Evolutionary conservation across 176 grass and related monocot species (phyloP), one percentile per base, ranked within the genome.

Genomic region (Eleusine indica): DNA sequence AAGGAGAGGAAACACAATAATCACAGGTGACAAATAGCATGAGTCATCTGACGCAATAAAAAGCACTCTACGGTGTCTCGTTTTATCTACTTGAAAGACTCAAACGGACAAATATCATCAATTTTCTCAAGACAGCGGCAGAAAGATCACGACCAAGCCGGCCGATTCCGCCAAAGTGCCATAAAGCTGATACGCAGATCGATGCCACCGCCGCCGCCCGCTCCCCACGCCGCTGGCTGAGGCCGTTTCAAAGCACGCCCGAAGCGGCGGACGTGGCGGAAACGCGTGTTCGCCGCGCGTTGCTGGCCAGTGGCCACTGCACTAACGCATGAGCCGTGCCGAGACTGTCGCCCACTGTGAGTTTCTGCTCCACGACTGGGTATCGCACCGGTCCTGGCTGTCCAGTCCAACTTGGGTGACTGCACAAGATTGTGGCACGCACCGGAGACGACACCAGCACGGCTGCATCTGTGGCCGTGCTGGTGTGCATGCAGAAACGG

Each of bases 351-450:
- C 77, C 77, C 19, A 56, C 10, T 44, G 63, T 4, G 61, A 0
- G 37, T 40, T 19, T 38, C 51, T 84, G 87, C 76, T 75, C 12
- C 62, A 42, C 82, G 29, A 44, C 82, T 84, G 10, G 62, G 47
- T 41, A 69, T 22, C 30, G 87, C 82, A 84, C 75, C 68, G 35
- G 29, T 68, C 25, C 2, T 14, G 28, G 25, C 28, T 49, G 49
- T 9, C 57, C 9, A 29, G n/a, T 64, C 61, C 61, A 64, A 30
- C 61, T 30, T 30, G 61, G 42, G 41, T 78, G 76, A 78, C 18
- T 35, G 60, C 9, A 79, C 25, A 78, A 78, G 76, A 66, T 14
- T 25, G 15, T 48, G 60, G 15, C 10, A 48, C 40, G 15, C 10
- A 48, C 40, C 19, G 25, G 76, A 64, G 39, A 5, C 19, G 11